These are phyloP conservation scores for Ganoderma boninense DNA, from an alignment of 1,284 basidiomycete species.

Conservation along the genomic window DNA sequence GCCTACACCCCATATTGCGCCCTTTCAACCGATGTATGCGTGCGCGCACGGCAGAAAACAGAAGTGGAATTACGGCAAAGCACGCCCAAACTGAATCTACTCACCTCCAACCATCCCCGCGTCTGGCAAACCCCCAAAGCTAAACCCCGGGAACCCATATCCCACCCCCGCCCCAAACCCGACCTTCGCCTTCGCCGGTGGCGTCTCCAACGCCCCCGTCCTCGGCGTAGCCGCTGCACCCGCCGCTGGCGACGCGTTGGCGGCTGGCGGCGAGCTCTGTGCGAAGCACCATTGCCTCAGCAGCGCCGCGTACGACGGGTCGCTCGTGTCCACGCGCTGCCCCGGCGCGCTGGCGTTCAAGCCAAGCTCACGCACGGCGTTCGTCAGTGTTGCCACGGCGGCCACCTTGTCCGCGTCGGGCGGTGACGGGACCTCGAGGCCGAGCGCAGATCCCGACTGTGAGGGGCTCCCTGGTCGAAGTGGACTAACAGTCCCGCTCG, in stretches of 20 bases:
- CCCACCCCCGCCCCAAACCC: conserved; percentile 28
- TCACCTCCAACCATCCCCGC: conserved; percentile 40
- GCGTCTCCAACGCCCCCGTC: conserved; percentile 17
- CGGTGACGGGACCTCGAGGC: conserved; percentile 11
- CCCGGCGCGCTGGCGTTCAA: conserved; percentile 16
- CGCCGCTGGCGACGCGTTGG: conserved; percentile 6
- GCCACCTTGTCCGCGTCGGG: conserved; percentile 17
- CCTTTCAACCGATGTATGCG: neutral
- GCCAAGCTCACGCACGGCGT: conserved; percentile 29
- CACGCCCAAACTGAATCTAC: conserved; percentile 4
- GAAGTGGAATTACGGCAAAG: neutral
- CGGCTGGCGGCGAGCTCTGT: conserved; percentile 43
- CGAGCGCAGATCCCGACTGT: conserved; percentile 15
- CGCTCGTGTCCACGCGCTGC: conserved; percentile 34
- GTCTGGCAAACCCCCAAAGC: conserved; percentile 34
- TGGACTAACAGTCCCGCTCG: conserved; percentile 29
- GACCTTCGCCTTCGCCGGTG: conserved; percentile 26
- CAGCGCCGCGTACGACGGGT: conserved; percentile 66
- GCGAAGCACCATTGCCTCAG: conserved; percentile 78
- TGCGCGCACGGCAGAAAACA: neutral
- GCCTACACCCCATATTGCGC: neutral
- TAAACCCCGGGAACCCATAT: conserved; percentile 37
- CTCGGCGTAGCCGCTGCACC: conserved; percentile 15
- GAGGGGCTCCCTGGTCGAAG: conserved; percentile 25
- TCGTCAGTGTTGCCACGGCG: conserved; percentile 26